These are phyloP conservation scores for Aspergillus neotritici DNA, from an alignment of 2,329 filamentous ascomycete species.

Conservation along the genomic window DNA sequence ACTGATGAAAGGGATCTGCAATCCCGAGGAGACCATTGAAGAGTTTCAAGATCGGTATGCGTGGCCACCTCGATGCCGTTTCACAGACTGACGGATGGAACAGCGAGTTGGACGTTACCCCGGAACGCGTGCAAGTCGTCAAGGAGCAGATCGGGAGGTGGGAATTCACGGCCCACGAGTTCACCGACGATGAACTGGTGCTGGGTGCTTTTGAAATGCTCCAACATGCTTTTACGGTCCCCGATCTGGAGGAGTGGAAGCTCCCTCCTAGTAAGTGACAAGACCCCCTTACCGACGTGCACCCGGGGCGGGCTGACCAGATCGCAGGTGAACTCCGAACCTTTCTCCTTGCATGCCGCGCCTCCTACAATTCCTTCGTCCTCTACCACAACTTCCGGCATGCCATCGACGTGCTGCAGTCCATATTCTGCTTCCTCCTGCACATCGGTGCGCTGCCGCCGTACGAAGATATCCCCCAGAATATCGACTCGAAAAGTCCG, in stretches of 20 bases:
- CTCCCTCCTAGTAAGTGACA: conserved; percentile 78
- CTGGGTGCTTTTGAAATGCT: conserved; percentile 84
- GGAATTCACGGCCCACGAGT: conserved; percentile 85
- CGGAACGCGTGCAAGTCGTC: conserved; percentile 61
- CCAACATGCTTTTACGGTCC: conserved; percentile 75
- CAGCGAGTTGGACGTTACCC: conserved; percentile 61
- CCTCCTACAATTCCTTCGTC: conserved; percentile 94
- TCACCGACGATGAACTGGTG: conserved; percentile 83
- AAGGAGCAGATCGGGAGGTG: conserved; percentile 68
- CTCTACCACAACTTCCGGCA: conserved; percentile 98
- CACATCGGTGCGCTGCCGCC: conserved; percentile 69
- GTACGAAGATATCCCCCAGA: conserved; percentile 48
- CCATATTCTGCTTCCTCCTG: conserved; percentile 83
- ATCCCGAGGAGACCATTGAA: conserved; percentile 57
- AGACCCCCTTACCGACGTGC: not conserved
- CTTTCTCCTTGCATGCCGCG: conserved; percentile 81
- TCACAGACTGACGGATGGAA: conserved; percentile 11
- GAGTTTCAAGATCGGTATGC: conserved; percentile 57
- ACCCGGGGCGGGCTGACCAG: conserved; percentile 2
- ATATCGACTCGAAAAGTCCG: conserved; percentile 48
- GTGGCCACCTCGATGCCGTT: conserved; percentile 2
- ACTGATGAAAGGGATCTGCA: conserved; percentile 84
- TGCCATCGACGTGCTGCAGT: conserved; percentile 92
- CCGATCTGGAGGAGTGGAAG: conserved; percentile 73
- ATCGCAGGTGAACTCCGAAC: conserved; percentile 68